These are phyloP conservation scores for Incumbomyces delicatus DNA, from an alignment of 2,329 filamentous ascomycete species.

Conservation along the genomic window DNA sequence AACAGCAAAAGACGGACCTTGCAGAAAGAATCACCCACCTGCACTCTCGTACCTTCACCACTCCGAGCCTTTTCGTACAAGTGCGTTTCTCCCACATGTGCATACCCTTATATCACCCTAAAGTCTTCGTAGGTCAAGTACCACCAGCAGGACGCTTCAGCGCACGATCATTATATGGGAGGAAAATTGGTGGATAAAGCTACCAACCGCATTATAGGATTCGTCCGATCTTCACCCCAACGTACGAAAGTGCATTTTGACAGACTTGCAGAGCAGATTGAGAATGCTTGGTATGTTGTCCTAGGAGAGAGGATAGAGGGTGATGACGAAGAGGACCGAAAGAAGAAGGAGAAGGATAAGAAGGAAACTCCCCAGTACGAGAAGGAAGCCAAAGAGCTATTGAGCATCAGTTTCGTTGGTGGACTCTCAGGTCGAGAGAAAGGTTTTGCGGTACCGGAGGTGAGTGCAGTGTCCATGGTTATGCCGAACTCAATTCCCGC, in stretches of 20 bases:
- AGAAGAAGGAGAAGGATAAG: background rate
- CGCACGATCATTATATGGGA: constrained; percentile 9
- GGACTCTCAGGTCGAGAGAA: constrained; percentile 17
- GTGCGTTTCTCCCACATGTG: background rate
- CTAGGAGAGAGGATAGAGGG: constrained; percentile 4
- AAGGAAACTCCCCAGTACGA: constrained; percentile 1
- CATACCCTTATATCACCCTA: too few relatives aligned
- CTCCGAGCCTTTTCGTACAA: constrained; percentile 18
- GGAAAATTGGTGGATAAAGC: constrained; percentile 8
- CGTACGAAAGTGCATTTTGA: constrained; percentile 17
- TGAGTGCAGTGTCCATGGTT: constrained; percentile 4
- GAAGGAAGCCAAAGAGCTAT: constrained; percentile 12
- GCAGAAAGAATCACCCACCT: constrained; percentile 15
- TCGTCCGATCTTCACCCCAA: constrained; percentile 8
- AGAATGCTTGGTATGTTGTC: constrained; percentile 15
- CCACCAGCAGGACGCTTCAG: constrained; percentile 11
- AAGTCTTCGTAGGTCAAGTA: constrained; percentile 10
- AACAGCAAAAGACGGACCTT: constrained; percentile 14
- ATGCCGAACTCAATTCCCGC: too few relatives aligned
- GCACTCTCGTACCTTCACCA: constrained; percentile 17
- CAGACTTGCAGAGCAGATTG: constrained; percentile 14
- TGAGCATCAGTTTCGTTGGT: constrained; percentile 13
- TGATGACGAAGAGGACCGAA: constrained; percentile 4
- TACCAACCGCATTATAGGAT: constrained; percentile 8
- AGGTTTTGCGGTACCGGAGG: constrained; percentile 16